phyloP scores from a whole-genome alignment of 176 grass and related monocot species.

The Ampelocalamus luodianensis region DNA sequence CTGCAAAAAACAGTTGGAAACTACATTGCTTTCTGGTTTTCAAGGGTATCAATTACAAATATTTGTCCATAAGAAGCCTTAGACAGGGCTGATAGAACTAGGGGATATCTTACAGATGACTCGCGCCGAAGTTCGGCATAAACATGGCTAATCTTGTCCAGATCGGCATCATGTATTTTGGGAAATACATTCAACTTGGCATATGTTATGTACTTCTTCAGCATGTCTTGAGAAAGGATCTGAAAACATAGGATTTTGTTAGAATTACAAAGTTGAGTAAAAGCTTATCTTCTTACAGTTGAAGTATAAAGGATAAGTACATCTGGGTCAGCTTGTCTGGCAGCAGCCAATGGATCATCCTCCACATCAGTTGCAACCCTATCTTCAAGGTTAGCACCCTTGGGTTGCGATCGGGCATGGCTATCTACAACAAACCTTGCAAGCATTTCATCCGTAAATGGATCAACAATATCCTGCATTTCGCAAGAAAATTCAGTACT shows the following conservation, averaged over 20 bases:
- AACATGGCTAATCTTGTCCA: conserved; percentile 90
- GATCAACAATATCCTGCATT: conserved; percentile 95
- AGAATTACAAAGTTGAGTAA: conserved; percentile 1
- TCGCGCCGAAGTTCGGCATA: conserved; percentile 88
- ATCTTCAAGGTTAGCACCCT: conserved; percentile 91
- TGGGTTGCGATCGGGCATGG: conserved; percentile 89
- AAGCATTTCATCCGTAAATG: conserved; percentile 98
- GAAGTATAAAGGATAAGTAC: conserved; percentile 45
- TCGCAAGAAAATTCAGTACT: conserved; percentile 39
- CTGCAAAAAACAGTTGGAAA: conserved; percentile 58
- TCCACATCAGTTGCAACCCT: conserved; percentile 62
- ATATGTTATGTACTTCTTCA: conserved; percentile 96
- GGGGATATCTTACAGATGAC: conserved; percentile 65
- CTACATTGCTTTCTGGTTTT: conserved; percentile 29
- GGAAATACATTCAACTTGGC: conserved; percentile 95
- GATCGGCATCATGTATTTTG: conserved; percentile 88
- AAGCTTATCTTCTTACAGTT: conserved; percentile 1
- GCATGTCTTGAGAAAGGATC: conserved; percentile 99
- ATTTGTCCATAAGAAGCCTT: background rate
- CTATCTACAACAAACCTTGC: conserved; percentile 99
- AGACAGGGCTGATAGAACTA: background rate
- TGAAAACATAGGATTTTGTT: conserved; percentile 40
- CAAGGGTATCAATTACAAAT: conserved; percentile 4
- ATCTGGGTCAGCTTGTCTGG: conserved; percentile 82
- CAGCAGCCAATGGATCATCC: conserved; percentile 61